A percentile compares a stretch with the other conserved stretches of the same genome.
Evolutionary conservation across 1,139 yeast genomes (phyloP).

Genomic region (Protomyces gravidus): DNA sequence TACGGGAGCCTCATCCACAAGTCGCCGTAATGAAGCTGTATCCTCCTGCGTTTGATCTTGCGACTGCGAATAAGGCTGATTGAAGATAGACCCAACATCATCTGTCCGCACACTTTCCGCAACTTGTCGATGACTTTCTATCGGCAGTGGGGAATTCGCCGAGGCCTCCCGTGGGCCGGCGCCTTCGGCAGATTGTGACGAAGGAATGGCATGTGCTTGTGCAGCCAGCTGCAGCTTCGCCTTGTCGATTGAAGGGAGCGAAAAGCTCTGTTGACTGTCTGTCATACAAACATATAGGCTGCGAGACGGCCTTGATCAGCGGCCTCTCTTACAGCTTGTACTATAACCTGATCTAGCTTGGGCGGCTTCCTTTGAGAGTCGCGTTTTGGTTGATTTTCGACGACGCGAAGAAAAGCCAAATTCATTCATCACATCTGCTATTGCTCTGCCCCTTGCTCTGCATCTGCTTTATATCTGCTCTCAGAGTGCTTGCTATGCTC

Average conservation of each 20-base stretch:
- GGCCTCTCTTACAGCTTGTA: background rate
- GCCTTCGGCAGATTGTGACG: too few relatives aligned
- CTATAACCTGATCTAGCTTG: too few relatives aligned
- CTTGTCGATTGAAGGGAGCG: background rate
- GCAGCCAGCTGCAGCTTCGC: background rate
- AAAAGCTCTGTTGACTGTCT: background rate
- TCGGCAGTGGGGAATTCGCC: too few relatives aligned
- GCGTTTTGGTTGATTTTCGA: background rate
- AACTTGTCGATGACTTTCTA: too few relatives aligned
- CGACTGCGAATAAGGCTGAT: slow-evolving; percentile 13
- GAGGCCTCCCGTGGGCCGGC: too few relatives aligned
- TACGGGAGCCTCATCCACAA: slow-evolving; percentile 13
- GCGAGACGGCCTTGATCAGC: too few relatives aligned
- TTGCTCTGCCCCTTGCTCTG: too few relatives aligned
- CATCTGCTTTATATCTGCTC: too few relatives aligned
- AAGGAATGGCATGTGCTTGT: background rate
- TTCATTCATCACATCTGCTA: background rate
- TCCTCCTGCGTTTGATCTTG: slow-evolving; percentile 23
- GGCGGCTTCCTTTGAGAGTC: background rate
- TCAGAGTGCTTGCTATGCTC: too few relatives aligned
- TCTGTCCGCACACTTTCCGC: too few relatives aligned
- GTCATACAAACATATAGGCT: background rate
- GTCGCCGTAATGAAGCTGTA: slow-evolving; percentile 17
- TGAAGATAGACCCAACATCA: background rate
- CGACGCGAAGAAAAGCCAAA: background rate